phyloP scores from a whole-genome alignment of 1,284 basidiomycete species.

The Cryptococcus sp. region DNA sequence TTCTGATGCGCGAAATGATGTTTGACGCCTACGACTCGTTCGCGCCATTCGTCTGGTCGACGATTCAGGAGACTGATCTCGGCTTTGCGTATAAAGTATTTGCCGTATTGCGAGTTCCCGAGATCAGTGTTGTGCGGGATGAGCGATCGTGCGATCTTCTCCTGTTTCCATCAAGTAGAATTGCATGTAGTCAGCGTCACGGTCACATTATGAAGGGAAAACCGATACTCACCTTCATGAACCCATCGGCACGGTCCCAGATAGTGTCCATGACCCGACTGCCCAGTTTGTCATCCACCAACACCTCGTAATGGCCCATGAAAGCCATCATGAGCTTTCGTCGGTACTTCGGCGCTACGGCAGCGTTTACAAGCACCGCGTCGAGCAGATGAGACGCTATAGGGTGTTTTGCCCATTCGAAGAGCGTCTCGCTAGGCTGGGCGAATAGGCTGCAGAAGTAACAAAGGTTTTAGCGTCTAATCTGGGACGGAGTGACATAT shows the following conservation, averaged over 20 bases:
- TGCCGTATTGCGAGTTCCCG: constrained; percentile 75
- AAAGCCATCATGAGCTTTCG: constrained; percentile 71
- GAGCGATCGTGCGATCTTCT: constrained; percentile 83
- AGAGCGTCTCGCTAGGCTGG: constrained; percentile 62
- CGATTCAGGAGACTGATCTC: constrained; percentile 76
- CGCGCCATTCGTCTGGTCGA: constrained; percentile 79
- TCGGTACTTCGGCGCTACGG: constrained; percentile 66
- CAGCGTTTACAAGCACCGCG: constrained; percentile 67
- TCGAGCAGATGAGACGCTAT: constrained; percentile 82
- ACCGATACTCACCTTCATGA: constrained; percentile 67
- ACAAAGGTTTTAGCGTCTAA: constrained; percentile 1
- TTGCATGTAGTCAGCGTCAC: neutral
- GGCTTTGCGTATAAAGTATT: constrained; percentile 77
- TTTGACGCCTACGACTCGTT: constrained; percentile 54
- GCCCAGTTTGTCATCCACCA: constrained; percentile 84
- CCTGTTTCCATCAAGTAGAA: constrained; percentile 56
- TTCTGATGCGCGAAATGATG: constrained; percentile 53
- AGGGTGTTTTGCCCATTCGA: constrained; percentile 68
- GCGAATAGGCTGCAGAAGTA: constrained; percentile 60
- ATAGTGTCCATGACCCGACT: constrained; percentile 82
- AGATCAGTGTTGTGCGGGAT: constrained; percentile 69
- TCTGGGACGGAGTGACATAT: neutral
- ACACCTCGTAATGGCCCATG: constrained; percentile 70
- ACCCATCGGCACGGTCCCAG: constrained; percentile 84
- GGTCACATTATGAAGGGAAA: too few species aligned